Conservation (phyloP, 75 land plant genomes). For the Cunninghamia lanceolata region DNA sequence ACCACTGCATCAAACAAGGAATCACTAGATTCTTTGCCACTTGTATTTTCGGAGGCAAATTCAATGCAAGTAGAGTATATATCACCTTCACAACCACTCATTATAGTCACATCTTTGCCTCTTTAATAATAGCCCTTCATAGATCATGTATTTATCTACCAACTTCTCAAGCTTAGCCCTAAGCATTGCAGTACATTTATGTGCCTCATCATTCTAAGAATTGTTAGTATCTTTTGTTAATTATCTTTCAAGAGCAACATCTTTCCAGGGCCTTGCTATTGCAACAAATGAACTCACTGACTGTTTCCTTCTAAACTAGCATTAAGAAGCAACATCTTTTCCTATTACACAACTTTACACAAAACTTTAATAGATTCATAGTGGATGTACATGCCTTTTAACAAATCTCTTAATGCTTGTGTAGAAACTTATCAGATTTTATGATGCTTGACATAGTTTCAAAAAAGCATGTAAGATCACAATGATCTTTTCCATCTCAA, state of each 20-base stretch:
- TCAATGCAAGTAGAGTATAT: constrained; percentile 84
- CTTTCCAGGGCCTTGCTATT: constrained; percentile 86
- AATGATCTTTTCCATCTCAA: no score
- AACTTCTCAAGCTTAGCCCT: constrained; percentile 75
- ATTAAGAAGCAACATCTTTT: neutral
- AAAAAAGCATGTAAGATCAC: no score
- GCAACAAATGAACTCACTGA: constrained; percentile 52
- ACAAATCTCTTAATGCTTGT: no score
- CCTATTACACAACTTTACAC: no score
- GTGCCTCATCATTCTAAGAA: constrained; percentile 15
- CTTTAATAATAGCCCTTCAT: constrained; percentile 61
- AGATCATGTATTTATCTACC: constrained; percentile 58
- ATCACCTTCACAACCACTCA: constrained; percentile 96
- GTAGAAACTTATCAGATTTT: no score
- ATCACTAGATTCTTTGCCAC: constrained; percentile 30
- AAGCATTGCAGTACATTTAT: constrained; percentile 20
- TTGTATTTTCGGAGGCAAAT: constrained; percentile 33
- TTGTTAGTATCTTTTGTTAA: constrained; percentile 29
- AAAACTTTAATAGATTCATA: no score
- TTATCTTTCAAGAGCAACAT: constrained; percentile 79
- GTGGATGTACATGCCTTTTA: no score
- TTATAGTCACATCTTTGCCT: constrained; percentile 86
- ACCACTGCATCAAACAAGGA: constrained; percentile 80
- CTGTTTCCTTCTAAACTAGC: neutral
- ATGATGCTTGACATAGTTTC: no score